These are phyloP conservation scores for Dujonia santamariae DNA, from an alignment of 1,139 yeast genomes.

Conservation along the genomic window DNA sequence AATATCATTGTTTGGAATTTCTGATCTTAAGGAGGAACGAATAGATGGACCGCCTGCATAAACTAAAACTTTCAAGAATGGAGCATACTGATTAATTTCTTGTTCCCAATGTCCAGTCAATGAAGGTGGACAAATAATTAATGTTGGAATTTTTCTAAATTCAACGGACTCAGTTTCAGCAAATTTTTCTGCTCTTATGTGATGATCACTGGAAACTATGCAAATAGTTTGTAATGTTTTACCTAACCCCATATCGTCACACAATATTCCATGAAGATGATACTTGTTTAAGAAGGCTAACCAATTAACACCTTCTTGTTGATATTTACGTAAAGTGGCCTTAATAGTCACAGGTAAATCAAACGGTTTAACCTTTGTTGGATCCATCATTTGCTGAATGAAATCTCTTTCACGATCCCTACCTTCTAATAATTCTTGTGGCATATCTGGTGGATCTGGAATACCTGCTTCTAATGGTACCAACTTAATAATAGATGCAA, in stretches of 20 bases:
- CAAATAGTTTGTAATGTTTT: slow-evolving; percentile 96
- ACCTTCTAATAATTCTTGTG: slow-evolving; percentile 76
- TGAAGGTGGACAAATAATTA: slow-evolving; percentile 94
- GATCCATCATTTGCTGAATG: slow-evolving; percentile 97
- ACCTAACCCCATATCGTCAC: slow-evolving; percentile 99
- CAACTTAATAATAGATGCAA: slow-evolving; percentile 91
- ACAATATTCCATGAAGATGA: slow-evolving; percentile 91
- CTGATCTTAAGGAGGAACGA: slow-evolving; percentile 54
- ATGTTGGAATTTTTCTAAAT: slow-evolving; percentile 71
- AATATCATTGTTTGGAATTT: slow-evolving; percentile 65
- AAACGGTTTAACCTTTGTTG: slow-evolving; percentile 85
- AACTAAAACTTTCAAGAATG: slow-evolving; percentile 76
- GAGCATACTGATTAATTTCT: slow-evolving; percentile 87
- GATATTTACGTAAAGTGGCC: slow-evolving; percentile 91
- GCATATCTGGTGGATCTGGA: slow-evolving; percentile 93
- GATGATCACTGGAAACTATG: slow-evolving; percentile 94
- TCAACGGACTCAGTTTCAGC: slow-evolving; percentile 62
- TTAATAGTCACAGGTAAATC: slow-evolving; percentile 87
- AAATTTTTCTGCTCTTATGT: slow-evolving; percentile 71
- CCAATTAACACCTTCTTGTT: slow-evolving; percentile 99
- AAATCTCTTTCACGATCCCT: slow-evolving; percentile 94
- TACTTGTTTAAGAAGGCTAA: slow-evolving; percentile 91
- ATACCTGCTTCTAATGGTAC: slow-evolving; percentile 98
- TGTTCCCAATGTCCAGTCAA: slow-evolving; percentile 99
- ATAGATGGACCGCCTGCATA: slow-evolving; percentile 92